Percentiles rank a stretch among this genome's conserved stretches.
phyloP scores from a whole-genome alignment of 1,139 yeast genomes.

The Candida albicans region DNA sequence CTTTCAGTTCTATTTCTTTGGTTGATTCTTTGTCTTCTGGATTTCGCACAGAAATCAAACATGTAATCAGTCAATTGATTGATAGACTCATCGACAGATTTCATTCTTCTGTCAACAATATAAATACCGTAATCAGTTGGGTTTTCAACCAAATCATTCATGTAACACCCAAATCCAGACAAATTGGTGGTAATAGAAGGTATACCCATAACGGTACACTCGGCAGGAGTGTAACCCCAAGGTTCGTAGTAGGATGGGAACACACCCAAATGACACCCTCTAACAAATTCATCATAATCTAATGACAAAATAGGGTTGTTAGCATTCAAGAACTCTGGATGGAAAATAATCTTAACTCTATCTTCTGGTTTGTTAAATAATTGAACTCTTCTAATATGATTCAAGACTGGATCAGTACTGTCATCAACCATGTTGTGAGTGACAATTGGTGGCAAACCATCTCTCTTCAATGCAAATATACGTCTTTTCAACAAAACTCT shows the following conservation, averaged over 20 bases:
- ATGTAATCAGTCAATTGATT: slow-evolving; percentile 86
- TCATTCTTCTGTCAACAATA: slow-evolving; percentile 92
- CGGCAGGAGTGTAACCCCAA: slow-evolving; percentile 99
- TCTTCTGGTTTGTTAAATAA: slow-evolving; percentile 88
- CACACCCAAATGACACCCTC: slow-evolving; percentile 97
- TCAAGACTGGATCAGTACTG: slow-evolving; percentile 84
- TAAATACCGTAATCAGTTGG: slow-evolving; percentile 95
- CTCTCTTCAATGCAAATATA: slow-evolving; percentile 89
- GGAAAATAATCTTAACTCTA: slow-evolving; percentile 93
- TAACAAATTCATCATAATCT: slow-evolving; percentile 95
- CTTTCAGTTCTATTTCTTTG: slow-evolving; percentile 97
- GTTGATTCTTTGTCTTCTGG: slow-evolving; percentile 95
- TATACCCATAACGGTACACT: slow-evolving; percentile 99
- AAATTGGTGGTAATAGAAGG: slow-evolving; percentile 97
- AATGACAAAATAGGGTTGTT: slow-evolving; percentile 91
- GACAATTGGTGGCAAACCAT: slow-evolving; percentile 88
- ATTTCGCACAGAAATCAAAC: slow-evolving; percentile 85
- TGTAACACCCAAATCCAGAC: slow-evolving; percentile 97
- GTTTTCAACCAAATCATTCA: slow-evolving; percentile 96
- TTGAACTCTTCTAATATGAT: slow-evolving; percentile 89
- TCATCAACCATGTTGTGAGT: slow-evolving; percentile 98
- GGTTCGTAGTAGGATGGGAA: slow-evolving; percentile 99
- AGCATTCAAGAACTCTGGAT: slow-evolving; percentile 94
- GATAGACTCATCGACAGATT: slow-evolving; percentile 90
- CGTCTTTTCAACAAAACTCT: slow-evolving; percentile 88